phyloP scores from a whole-genome alignment of 2,329 filamentous ascomycete species.

The Alternaria angustiovoidea region DNA sequence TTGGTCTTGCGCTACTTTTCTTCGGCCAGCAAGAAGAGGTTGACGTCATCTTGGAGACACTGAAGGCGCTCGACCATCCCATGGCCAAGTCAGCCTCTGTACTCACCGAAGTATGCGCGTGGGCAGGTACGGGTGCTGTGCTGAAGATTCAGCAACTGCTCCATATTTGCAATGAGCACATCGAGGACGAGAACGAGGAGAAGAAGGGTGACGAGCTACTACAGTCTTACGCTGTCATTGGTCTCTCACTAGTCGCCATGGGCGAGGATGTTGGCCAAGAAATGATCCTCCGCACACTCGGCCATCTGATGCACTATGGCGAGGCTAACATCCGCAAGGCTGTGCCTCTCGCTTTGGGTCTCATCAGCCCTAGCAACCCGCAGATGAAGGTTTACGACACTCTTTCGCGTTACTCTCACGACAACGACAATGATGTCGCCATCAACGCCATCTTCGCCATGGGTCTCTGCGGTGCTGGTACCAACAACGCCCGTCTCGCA shows the following conservation, averaged over 20 bases:
- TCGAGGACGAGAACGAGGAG: constrained; percentile 86
- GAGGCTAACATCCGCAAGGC: constrained; percentile 96
- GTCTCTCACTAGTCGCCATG: constrained; percentile 94
- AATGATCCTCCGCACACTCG: constrained; percentile 97
- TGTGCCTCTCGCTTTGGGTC: constrained; percentile 93
- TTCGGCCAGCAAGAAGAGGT: constrained; percentile 98
- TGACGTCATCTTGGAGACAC: constrained; percentile 95
- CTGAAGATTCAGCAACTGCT: constrained; percentile 96
- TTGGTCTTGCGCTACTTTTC: constrained; percentile 91
- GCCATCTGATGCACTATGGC: constrained; percentile 98
- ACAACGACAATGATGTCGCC: constrained; percentile 97
- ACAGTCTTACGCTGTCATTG: constrained; percentile 94
- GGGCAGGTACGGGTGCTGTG: constrained; percentile 96
- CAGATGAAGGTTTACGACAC: constrained; percentile 99
- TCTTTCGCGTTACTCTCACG: constrained; percentile 94
- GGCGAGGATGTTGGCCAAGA: constrained; percentile 98
- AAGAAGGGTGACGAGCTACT: constrained; percentile 96
- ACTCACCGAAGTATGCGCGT: constrained; percentile 94
- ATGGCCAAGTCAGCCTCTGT: constrained; percentile 97
- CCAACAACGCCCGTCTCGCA: constrained; percentile 95
- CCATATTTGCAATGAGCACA: constrained; percentile 97
- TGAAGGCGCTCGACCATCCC: constrained; percentile 96
- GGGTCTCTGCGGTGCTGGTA: constrained; percentile 95
- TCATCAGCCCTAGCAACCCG: constrained; percentile 96
- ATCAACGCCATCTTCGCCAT: constrained; percentile 99